These are phyloP conservation scores for Solanum sparsipilum DNA, from an alignment of 257 asterid genomes.

Conservation along the genomic window DNA sequence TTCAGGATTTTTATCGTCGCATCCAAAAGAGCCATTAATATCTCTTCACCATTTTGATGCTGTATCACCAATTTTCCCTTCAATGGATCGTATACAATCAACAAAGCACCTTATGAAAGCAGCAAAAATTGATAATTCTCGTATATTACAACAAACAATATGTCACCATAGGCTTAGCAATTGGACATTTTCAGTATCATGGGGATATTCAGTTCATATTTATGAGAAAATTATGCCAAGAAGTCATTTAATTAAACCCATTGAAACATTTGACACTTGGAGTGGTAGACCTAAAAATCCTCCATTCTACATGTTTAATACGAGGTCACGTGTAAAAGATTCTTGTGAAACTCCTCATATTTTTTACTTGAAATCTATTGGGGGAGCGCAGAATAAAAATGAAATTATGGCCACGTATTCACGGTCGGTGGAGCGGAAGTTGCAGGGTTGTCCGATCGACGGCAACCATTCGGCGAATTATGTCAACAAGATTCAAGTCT, in stretches of 20 bases:
- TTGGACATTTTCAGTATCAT: not conserved
- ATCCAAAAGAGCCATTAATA: not conserved
- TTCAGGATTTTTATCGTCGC: not conserved
- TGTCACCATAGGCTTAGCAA: not conserved
- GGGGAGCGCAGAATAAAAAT: not conserved
- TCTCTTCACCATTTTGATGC: not conserved
- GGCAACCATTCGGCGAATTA: slow-evolving; percentile 46
- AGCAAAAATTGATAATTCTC: not conserved
- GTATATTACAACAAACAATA: not conserved
- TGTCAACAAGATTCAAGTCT: slow-evolving; percentile 11
- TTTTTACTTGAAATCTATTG: not conserved
- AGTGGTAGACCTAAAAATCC: not conserved
- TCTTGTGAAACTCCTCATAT: not conserved
- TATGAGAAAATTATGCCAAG: not conserved
- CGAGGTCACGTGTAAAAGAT: not conserved
- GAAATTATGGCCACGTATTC: slow-evolving; percentile 12
- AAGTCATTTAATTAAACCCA: slow-evolving; percentile 11
- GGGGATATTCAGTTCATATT: not conserved
- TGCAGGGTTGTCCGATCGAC: slow-evolving; percentile 10
- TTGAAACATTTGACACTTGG: slow-evolving; percentile 41
- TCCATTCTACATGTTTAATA: not conserved
- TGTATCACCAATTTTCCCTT: not conserved
- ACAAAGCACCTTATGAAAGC: not conserved
- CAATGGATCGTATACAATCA: not conserved
- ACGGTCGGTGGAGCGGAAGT: slow-evolving; percentile 16